Percentiles rank a stretch among this genome's conserved stretches.
phyloP scores from a whole-genome alignment of 257 asterid genomes.

The Primulina eburnea region DNA sequence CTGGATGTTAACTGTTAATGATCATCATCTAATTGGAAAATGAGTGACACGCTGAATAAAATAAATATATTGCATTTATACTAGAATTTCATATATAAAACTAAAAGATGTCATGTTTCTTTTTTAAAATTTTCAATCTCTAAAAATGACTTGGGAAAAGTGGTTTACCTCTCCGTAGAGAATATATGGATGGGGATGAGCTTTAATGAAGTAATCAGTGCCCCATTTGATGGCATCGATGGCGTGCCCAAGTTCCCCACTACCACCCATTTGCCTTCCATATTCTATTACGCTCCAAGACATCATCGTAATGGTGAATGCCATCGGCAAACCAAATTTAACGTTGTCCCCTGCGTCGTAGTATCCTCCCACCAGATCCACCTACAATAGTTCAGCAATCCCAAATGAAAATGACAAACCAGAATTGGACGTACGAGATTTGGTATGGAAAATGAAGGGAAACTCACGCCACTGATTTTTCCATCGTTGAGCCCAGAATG shows the following conservation, averaged over 20 bases:
- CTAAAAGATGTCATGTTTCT: too few species aligned
- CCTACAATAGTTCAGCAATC: slow-evolving; percentile 28
- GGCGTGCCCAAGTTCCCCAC: slow-evolving; percentile 61
- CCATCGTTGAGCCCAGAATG: slow-evolving; percentile 75
- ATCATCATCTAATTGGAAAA: too few species aligned
- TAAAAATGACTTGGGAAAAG: too few species aligned
- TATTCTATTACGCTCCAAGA: slow-evolving; percentile 73
- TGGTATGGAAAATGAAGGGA: background rate
- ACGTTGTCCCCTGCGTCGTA: slow-evolving; percentile 92
- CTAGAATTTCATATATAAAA: too few species aligned
- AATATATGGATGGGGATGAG: slow-evolving; percentile 69
- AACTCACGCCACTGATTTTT: slow-evolving; percentile 54
- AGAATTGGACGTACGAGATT: background rate
- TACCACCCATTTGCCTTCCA: slow-evolving; percentile 49
- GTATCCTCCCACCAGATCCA: slow-evolving; percentile 82
- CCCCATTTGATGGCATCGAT: slow-evolving; percentile 82
- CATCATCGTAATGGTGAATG: slow-evolving; percentile 71
- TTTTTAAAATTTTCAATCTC: too few species aligned
- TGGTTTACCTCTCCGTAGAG: slow-evolving; percentile 66
- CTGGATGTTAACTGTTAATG: too few species aligned
- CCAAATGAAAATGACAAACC: too few species aligned
- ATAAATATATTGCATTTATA: too few species aligned
- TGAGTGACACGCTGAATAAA: too few species aligned
- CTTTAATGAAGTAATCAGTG: slow-evolving; percentile 77
- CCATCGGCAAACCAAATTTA: slow-evolving; percentile 84